A percentile compares a stretch with the other conserved stretches of the same genome.
These are phyloP conservation scores for Arbutus unedo DNA, from an alignment of 148 eudicot species.

Conservation along the genomic window DNA sequence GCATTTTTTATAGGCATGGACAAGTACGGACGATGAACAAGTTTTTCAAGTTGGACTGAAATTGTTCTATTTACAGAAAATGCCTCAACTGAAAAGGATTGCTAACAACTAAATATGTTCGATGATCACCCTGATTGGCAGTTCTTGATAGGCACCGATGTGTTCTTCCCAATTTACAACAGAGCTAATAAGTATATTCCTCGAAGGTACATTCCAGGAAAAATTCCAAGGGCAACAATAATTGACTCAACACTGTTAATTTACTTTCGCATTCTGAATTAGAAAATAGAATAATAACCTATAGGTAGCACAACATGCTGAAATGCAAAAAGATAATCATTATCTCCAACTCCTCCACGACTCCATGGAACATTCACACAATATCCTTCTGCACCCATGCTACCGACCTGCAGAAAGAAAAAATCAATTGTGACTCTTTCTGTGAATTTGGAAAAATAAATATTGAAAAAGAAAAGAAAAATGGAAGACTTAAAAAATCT, in stretches of 20 bases:
- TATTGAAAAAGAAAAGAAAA: not conserved
- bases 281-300: conserved; percentile 42
- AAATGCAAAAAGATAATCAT: conserved; percentile 86
- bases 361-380: conserved; percentile 97
- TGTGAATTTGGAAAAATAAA: not conserved
- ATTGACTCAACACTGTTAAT: not conserved
- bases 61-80: not conserved
- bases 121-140: not conserved
- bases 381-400: conserved; percentile 86
- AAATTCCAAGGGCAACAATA: not conserved
- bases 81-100: not conserved
- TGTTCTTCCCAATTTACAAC: not conserved
- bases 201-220: not conserved
- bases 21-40: not conserved
- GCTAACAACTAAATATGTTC: not conserved
- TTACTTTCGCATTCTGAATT: not conserved
- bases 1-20: not conserved
- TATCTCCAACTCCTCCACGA: conserved; percentile 87
- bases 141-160: not conserved
- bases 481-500: too few species aligned
- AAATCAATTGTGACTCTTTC: not conserved
- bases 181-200: not conserved
- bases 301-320: conserved; percentile 84
- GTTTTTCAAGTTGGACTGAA: not conserved
- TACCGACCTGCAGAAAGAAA: conserved; percentile 67